Evolutionary conservation across 2,329 filamentous ascomycete species (phyloP).

Genomic region (Pseudocercospora musae): DNA sequence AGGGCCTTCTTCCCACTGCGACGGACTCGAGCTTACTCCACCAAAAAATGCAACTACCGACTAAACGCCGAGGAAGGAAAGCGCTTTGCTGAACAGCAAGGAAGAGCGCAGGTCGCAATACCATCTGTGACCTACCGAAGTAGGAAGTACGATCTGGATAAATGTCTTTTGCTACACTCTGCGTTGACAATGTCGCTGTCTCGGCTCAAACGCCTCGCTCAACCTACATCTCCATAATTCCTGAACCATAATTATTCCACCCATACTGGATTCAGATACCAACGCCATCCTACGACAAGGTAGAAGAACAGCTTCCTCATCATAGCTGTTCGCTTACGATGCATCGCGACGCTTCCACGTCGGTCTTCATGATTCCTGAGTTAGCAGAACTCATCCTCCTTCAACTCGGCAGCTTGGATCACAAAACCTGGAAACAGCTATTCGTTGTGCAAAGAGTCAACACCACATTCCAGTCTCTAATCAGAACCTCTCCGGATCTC

Average conservation of each 20-base stretch:
- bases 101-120: slow-evolving; percentile 3
- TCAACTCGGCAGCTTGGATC: slow-evolving; percentile 17
- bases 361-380: slow-evolving; percentile 22
- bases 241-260: neutral
- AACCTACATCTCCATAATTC: neutral
- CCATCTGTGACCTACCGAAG: neutral
- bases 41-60: neutral
- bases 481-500: slow-evolving; percentile 18
- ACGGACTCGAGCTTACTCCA: slow-evolving; percentile 1
- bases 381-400: slow-evolving; percentile 22
- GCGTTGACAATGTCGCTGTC: neutral
- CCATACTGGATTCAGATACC: neutral
- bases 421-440: slow-evolving; percentile 19
- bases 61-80: neutral
- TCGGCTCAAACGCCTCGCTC: neutral
- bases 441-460: slow-evolving; percentile 24
- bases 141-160: neutral
- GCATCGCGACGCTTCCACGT: slow-evolving; percentile 12
- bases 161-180: neutral
- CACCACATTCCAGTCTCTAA: slow-evolving; percentile 19
- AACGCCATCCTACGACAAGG: neutral
- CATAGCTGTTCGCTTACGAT: slow-evolving; percentile 1
- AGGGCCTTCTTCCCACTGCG: slow-evolving; percentile 8
- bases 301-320: neutral
- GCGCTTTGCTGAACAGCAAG: slow-evolving; percentile 1